phyloP scores from a whole-genome alignment of 2,329 filamentous ascomycete genomes.

The Alternaria triticimaculans region DNA sequence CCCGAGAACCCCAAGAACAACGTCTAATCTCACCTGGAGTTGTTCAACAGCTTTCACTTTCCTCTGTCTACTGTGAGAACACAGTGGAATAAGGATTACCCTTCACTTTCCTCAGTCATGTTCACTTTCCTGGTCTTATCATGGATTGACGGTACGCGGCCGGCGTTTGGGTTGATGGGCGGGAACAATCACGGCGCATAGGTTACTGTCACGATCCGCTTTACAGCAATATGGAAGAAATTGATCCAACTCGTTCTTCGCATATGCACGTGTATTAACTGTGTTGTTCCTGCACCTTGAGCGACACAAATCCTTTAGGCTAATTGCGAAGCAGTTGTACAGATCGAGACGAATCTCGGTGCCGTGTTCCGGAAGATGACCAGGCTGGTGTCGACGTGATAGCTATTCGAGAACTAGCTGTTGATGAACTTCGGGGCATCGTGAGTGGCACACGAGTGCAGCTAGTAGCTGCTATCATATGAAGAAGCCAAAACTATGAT shows the following conservation, averaged over 20 bases:
- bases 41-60: not conserved
- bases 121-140: not conserved
- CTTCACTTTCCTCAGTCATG: not conserved
- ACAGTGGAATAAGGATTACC: not conserved
- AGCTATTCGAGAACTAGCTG: not conserved
- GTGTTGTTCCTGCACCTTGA: slow-evolving; percentile 28
- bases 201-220: slow-evolving; percentile 14
- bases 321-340: slow-evolving; percentile 19
- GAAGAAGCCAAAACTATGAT: not conserved
- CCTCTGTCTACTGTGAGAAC: not conserved
- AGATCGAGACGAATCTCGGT: not conserved
- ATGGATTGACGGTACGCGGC: not conserved
- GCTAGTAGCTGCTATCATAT: not conserved
- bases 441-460: not conserved
- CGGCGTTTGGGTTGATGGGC: slow-evolving; percentile 6
- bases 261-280: slow-evolving; percentile 21
- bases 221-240: slow-evolving; percentile 34
- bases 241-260: slow-evolving; percentile 7
- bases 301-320: slow-evolving; percentile 29
- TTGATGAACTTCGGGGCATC: not conserved
- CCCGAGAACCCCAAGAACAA: slow-evolving; percentile 47
- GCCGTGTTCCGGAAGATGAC: not conserved
- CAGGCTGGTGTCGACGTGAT: not conserved
- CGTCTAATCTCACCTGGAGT: slow-evolving; percentile 9
- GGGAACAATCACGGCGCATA: slow-evolving; percentile 12